Percentiles rank a stretch among this genome's conserved stretches.
These are phyloP conservation scores for Pseudofabraea citricarpa DNA, from an alignment of 2,329 filamentous ascomycete genomes.

Conservation along the genomic window DNA sequence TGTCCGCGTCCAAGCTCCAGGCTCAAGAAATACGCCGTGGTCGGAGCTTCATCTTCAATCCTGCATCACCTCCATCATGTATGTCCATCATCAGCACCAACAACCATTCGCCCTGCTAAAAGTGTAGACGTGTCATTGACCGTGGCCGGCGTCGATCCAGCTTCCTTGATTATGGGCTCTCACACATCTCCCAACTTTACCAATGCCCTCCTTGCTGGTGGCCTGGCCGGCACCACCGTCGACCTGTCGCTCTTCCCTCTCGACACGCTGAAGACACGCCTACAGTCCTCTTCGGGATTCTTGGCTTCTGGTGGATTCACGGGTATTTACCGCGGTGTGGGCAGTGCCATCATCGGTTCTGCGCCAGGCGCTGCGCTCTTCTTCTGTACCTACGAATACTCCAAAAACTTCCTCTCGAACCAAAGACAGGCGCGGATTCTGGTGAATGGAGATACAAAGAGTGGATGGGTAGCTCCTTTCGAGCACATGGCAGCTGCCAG, in stretches of 20 bases:
- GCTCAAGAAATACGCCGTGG: too few species aligned
- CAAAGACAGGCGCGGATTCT: conserved; percentile 21
- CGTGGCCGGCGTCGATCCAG: too few species aligned
- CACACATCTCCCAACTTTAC: conserved; percentile 43
- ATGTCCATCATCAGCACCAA: too few species aligned
- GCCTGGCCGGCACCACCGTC: conserved; percentile 88
- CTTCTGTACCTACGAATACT: conserved; percentile 88
- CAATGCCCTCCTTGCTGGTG: conserved; percentile 71
- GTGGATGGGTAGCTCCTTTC: conserved; percentile 28
- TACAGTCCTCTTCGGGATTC: conserved; percentile 78
- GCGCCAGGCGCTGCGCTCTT: conserved; percentile 94
- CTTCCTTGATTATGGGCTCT: too few species aligned
- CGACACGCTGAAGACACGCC: conserved; percentile 96
- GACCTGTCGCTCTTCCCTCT: conserved; percentile 96
- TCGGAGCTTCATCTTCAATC: too few species aligned
- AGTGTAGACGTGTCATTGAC: too few species aligned
- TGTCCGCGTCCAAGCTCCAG: too few species aligned
- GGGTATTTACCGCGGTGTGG: conserved; percentile 90
- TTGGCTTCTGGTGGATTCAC: conserved; percentile 80
- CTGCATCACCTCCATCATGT: too few species aligned
- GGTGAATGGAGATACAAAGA: conserved; percentile 17
- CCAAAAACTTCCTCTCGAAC: conserved; percentile 51
- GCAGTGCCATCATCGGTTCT: conserved; percentile 82
- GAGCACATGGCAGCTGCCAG: conserved; percentile 83
- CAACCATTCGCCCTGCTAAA: too few species aligned